Evolutionary conservation across 1,139 yeast species (phyloP).

Genomic region (Candida smagusa): DNA sequence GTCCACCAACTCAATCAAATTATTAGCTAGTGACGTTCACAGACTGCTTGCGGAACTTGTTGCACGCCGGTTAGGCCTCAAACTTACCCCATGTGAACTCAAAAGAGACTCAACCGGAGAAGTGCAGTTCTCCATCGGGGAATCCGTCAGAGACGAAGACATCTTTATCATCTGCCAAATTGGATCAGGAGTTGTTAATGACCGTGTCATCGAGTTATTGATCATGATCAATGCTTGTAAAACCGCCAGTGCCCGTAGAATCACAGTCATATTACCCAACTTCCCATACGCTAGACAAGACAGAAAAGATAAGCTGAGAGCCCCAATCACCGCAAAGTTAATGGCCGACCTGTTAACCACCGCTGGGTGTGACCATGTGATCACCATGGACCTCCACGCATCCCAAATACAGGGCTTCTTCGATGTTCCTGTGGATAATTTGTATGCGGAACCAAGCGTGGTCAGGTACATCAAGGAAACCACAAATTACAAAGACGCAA

Average conservation of each 20-base stretch:
- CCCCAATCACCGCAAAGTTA: constrained; percentile 78
- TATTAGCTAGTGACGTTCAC: constrained; percentile 87
- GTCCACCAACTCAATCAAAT: constrained; percentile 62
- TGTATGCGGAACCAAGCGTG: constrained; percentile 78
- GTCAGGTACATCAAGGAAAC: constrained; percentile 63
- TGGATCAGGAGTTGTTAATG: constrained; percentile 65
- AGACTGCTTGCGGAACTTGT: constrained; percentile 80
- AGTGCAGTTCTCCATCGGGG: constrained; percentile 57
- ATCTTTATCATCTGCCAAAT: constrained; percentile 66
- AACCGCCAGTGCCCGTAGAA: constrained; percentile 74
- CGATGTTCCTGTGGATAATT: constrained; percentile 75
- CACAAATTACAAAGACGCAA: constrained; percentile 45
- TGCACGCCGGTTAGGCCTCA: constrained; percentile 59
- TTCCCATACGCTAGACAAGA: constrained; percentile 85
- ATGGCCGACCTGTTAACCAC: constrained; percentile 74
- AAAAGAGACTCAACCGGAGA: constrained; percentile 59
- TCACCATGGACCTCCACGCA: constrained; percentile 82
- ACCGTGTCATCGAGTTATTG: constrained; percentile 66
- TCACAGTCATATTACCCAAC: constrained; percentile 76
- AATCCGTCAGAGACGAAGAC: constrained; percentile 76
- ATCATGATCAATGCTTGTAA: constrained; percentile 75
- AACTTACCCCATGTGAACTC: constrained; percentile 58
- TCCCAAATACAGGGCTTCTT: constrained; percentile 84
- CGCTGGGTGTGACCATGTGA: constrained; percentile 79
- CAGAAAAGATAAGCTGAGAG: constrained; percentile 76